Evolutionary conservation across 1,284 basidiomycete genomes (phyloP).

Genomic region (Pulchroboletus neoregius): DNA sequence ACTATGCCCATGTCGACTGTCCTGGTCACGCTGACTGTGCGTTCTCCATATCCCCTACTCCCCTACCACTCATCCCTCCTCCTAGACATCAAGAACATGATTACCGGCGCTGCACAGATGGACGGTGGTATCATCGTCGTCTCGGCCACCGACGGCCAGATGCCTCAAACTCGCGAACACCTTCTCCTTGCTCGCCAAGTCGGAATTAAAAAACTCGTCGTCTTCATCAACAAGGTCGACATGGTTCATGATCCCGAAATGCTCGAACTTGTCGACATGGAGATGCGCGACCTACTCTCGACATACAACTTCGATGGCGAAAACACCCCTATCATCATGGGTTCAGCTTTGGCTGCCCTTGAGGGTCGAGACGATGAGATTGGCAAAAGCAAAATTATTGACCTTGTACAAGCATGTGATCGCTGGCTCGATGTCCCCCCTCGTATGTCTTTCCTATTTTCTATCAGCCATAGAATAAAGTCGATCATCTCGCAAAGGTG

Average conservation of each 20-base stretch:
- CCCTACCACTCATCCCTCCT: slow-evolving; percentile 4
- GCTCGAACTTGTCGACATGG: slow-evolving; percentile 99
- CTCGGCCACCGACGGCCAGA: slow-evolving; percentile 98
- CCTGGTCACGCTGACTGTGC: slow-evolving; percentile 90
- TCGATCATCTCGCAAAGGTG: slow-evolving; percentile 47
- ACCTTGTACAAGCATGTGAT: slow-evolving; percentile 88
- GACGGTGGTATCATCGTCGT: slow-evolving; percentile 98
- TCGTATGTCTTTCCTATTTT: slow-evolving; percentile 49
- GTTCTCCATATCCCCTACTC: slow-evolving; percentile 21
- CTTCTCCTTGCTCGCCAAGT: slow-evolving; percentile 96
- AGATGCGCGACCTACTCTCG: slow-evolving; percentile 96
- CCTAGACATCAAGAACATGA: slow-evolving; percentile 96
- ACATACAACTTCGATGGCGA: slow-evolving; percentile 97
- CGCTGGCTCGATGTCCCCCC: slow-evolving; percentile 93
- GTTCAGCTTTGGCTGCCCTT: slow-evolving; percentile 93
- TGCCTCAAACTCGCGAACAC: slow-evolving; percentile 99
- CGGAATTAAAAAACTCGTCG: slow-evolving; percentile 96
- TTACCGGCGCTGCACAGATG: slow-evolving; percentile 99
- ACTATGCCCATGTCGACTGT: slow-evolving; percentile 99
- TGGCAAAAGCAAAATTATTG: slow-evolving; percentile 79
- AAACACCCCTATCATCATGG: slow-evolving; percentile 94
- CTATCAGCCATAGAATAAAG: background rate
- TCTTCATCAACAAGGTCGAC: slow-evolving; percentile 99
- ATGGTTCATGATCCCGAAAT: slow-evolving; percentile 96
- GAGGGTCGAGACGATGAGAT: slow-evolving; percentile 80